These are phyloP conservation scores for Talaromyces borbonicus DNA, from an alignment of 495 filamentous ascomycete species.

Conservation along the genomic window DNA sequence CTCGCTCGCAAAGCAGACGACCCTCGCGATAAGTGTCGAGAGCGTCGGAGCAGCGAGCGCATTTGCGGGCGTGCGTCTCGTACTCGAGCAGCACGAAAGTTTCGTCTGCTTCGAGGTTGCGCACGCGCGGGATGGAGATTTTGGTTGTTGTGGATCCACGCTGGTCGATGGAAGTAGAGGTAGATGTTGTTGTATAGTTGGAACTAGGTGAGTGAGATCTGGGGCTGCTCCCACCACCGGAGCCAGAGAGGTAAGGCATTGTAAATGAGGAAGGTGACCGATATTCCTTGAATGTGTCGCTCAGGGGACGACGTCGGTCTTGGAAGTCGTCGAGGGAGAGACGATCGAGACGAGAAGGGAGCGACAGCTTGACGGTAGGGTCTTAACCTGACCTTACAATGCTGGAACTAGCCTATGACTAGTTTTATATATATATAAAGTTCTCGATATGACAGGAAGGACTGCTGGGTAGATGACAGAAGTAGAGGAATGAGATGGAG, in stretches of 20 bases:
- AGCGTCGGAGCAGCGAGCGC: constrained; percentile 30
- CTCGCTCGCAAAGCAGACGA: constrained; percentile 36
- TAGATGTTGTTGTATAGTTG: too few relatives aligned
- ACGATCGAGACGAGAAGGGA: not conserved
- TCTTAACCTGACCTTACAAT: not conserved
- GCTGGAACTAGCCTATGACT: too few relatives aligned
- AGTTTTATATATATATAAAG: not conserved
- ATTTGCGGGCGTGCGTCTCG: constrained; percentile 27
- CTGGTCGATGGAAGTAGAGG: too few relatives aligned
- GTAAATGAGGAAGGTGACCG: constrained; percentile 2
- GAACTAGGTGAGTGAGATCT: too few relatives aligned
- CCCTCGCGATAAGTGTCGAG: constrained; percentile 25
- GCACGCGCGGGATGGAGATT: constrained; percentile 14
- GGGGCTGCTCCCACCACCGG: not conserved
- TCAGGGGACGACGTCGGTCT: constrained; percentile 2
- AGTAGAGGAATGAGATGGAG: not conserved
- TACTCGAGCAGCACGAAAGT: constrained; percentile 21
- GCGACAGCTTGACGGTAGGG: constrained; percentile 7
- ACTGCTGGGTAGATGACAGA: not conserved
- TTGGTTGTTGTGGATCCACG: too few relatives aligned
- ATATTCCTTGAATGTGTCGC: constrained; percentile 7
- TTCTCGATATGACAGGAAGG: not conserved
- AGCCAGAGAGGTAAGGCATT: constrained; percentile 6
- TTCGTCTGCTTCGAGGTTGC: constrained; percentile 21
- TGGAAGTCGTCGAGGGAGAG: not conserved